Conservation (phyloP, 140 eudicot genomes). For the Cichorium intybus region DNA sequence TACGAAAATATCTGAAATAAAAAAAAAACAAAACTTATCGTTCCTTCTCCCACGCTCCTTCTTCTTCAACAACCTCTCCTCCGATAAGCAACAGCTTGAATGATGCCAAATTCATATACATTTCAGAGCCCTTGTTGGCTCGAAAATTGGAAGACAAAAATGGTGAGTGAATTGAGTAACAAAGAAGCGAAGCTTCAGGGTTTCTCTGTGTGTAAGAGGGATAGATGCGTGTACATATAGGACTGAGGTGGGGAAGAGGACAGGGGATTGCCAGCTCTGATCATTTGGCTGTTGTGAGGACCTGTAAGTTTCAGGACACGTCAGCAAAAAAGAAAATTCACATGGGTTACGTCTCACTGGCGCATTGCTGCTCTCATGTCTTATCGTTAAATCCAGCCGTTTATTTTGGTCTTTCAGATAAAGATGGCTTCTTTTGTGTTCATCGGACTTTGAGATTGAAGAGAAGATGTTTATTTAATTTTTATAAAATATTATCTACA, state of each 20-base stretch:
- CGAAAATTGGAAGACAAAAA: not conserved
- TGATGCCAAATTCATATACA: slow-evolving; percentile 31
- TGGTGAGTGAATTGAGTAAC: not conserved
- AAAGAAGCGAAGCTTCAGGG: slow-evolving; percentile 6
- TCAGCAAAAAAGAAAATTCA: slow-evolving; percentile 23
- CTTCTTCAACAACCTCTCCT: slow-evolving; percentile 56
- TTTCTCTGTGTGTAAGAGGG: slow-evolving; percentile 11
- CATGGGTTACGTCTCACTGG: slow-evolving; percentile 36
- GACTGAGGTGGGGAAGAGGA: slow-evolving; percentile 22
- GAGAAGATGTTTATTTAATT: no score
- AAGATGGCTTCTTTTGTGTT: not conserved
- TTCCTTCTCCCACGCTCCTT: slow-evolving; percentile 43
- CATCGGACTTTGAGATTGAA: no score
- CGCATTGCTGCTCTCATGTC: slow-evolving; percentile 6
- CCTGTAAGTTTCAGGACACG: slow-evolving; percentile 31
- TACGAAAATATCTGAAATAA: not conserved
- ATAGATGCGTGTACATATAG: not conserved
- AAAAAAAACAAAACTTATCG: slow-evolving; percentile 9
- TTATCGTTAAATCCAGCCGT: slow-evolving; percentile 8
- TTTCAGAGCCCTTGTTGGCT: slow-evolving; percentile 61
- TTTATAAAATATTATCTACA: no score
- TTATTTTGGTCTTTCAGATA: slow-evolving; percentile 7
- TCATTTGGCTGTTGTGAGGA: slow-evolving; percentile 35
- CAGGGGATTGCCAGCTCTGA: slow-evolving; percentile 30
- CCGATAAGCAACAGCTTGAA: slow-evolving; percentile 46